Evolutionary conservation across 306 rosid species (phyloP), one percentile per base, ranked within the genome.

Genomic region (Vigna mungo): DNA sequence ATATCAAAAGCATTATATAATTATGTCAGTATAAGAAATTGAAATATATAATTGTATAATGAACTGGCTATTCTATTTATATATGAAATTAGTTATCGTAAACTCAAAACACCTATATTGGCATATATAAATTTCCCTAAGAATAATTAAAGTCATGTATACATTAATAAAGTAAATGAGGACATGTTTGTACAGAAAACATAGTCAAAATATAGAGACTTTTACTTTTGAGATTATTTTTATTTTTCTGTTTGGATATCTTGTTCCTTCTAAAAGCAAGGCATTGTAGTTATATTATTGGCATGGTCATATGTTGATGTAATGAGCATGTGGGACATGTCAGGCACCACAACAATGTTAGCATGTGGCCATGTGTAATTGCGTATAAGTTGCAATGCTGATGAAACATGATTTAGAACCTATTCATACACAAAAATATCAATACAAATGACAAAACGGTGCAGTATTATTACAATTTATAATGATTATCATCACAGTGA

Each of bases 311-410:
- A 72, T 14, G 60, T 39, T 64, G 65, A 21, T 16, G 53, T 53
- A 76, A 51, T 76, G 11, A 20, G 7, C 36, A 16, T 63, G 72
- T 64, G 73, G 72, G 73, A 37, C 73, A 64, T 4, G 51, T 18
- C 39, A 14, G 63, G 71, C 8, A 12, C 52, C 36, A 7, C 59
- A 61, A 32, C 59, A 59, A 58, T 3, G 69, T 58, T 9, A 37
- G 69, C 27, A 44, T 43, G 78, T 27, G 68, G 36, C n/a, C 70
- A 46, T 30, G 60, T 74, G 60, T 74, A 60, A 74, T n/a, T 47
- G 65, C 64, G 43, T 74, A 30, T 59, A 16, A 74, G 44, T 41
- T 58, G 43, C 68, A 58, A 41, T 39, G 77, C 21, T 56, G 54
- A 58, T 11, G 9, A 11, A 6, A 56, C 17, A 73, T 2, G 66